Evolutionary conservation across 2,329 filamentous ascomycete genomes (phyloP).

Genomic region (Penicillium sp.): DNA sequence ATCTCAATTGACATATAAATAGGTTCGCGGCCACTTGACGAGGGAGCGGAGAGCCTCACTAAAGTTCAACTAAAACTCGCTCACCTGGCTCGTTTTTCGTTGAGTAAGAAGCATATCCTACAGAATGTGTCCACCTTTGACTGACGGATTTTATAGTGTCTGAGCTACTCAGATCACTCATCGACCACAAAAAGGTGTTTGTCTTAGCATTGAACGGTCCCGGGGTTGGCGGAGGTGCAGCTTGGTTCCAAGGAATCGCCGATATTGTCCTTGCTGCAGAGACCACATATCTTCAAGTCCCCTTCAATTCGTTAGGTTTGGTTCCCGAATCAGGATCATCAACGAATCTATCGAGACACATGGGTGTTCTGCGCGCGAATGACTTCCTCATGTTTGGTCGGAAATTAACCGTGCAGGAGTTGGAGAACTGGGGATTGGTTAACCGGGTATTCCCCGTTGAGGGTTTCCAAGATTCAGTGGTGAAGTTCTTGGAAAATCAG

Average conservation of each 20-base stretch:
- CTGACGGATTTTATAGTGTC: conserved; percentile 4
- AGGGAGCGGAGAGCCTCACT: neutral
- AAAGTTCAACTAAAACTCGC: neutral
- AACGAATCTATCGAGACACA: conserved; percentile 51
- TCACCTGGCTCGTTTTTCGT: neutral
- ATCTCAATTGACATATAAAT: neutral
- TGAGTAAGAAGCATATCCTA: neutral
- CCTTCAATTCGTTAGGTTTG: conserved; percentile 53
- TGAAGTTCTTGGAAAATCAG: conserved; percentile 49
- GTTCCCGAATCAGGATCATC: conserved; percentile 57
- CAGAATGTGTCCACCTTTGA: conserved; percentile 25
- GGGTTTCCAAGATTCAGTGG: conserved; percentile 48
- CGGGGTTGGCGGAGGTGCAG: conserved; percentile 55
- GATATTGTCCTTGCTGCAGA: conserved; percentile 55
- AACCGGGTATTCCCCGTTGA: conserved; percentile 51
- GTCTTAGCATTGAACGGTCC: conserved; percentile 57
- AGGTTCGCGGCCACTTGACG: neutral
- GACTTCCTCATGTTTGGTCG: conserved; percentile 59
- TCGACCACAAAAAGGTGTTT: conserved; percentile 57
- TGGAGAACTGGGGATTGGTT: conserved; percentile 50
- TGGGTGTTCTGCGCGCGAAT: conserved; percentile 56
- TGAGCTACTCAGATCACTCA: conserved; percentile 50
- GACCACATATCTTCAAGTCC: conserved; percentile 53
- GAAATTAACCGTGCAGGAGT: conserved; percentile 49
- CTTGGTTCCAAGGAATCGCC: conserved; percentile 55